phyloP scores from a whole-genome alignment of 306 rosid genomes.

The Astragalus glycyphyllos region DNA sequence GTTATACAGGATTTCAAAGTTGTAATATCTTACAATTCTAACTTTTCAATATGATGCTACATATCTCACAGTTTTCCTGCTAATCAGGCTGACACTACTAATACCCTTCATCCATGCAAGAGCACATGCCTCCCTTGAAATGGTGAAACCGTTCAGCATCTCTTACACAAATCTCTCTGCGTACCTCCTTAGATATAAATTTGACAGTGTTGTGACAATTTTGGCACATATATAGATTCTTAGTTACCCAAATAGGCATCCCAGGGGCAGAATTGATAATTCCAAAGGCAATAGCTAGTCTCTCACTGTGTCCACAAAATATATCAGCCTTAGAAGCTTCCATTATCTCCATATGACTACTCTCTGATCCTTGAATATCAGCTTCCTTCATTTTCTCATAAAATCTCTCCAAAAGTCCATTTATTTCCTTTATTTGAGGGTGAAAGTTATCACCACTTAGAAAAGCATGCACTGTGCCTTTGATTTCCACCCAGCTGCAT shows the following conservation, averaged over 20 bases:
- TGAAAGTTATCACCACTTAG: constrained; percentile 76
- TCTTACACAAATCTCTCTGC: constrained; percentile 84
- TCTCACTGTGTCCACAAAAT: constrained; percentile 94
- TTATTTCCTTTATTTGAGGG: constrained; percentile 69
- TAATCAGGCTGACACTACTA: constrained; percentile 44
- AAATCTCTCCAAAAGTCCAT: constrained; percentile 68
- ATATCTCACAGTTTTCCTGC: constrained; percentile 36
- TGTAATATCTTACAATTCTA: constrained; percentile 32
- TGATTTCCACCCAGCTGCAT: constrained; percentile 92
- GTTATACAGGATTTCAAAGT: constrained; percentile 17
- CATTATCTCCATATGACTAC: constrained; percentile 47
- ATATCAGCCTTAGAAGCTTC: constrained; percentile 87
- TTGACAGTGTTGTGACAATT: constrained; percentile 74
- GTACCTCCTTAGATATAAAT: constrained; percentile 75
- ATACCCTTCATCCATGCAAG: constrained; percentile 85
- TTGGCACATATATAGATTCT: constrained; percentile 88
- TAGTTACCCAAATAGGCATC: constrained; percentile 81
- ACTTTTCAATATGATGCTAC: constrained; percentile 30
- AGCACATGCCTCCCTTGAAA: constrained; percentile 87
- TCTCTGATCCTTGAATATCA: constrained; percentile 50
- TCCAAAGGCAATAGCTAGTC: constrained; percentile 76
- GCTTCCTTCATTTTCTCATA: constrained; percentile 71
- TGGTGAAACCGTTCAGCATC: constrained; percentile 83
- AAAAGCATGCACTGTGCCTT: constrained; percentile 89
- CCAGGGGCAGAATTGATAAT: constrained; percentile 87